Conservation (phyloP, 2,329 filamentous ascomycete genomes). For the Fusarium torulosum region DNA sequence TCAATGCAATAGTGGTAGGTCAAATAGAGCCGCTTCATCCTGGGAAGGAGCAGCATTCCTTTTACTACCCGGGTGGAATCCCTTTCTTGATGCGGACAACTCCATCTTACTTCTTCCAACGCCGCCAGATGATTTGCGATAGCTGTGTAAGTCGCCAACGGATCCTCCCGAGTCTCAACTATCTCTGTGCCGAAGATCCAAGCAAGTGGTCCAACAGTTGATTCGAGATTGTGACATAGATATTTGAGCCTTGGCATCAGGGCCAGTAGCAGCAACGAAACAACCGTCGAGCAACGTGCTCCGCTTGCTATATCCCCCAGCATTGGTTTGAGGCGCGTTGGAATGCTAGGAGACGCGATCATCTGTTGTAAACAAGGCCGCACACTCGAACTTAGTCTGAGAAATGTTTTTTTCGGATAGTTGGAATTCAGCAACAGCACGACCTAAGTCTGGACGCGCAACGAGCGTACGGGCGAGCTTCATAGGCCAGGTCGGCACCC, state of each 20-base stretch:
- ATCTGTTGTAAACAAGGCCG: background rate
- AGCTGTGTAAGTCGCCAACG: too few relatives aligned
- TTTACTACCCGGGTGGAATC: too few relatives aligned
- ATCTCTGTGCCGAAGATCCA: background rate
- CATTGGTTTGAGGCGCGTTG: background rate
- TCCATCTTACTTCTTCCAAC: background rate
- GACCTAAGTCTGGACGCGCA: background rate
- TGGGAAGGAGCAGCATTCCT: background rate
- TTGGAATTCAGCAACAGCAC: background rate
- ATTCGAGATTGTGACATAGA: too few relatives aligned
- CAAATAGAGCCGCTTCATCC: background rate
- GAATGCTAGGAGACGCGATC: background rate
- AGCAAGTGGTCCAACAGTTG: background rate
- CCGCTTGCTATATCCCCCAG: background rate
- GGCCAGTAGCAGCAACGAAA: background rate
- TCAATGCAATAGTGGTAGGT: background rate
- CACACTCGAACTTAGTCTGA: background rate
- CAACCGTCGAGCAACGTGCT: background rate
- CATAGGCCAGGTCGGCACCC: background rate
- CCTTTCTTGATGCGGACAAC: too few relatives aligned
- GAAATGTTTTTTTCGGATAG: background rate
- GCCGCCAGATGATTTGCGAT: background rate
- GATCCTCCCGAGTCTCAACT: background rate
- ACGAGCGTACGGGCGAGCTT: background rate
- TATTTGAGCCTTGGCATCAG: constrained; percentile 3